phyloP scores from a whole-genome alignment of 306 rosid genomes.

The Quercus alba region DNA sequence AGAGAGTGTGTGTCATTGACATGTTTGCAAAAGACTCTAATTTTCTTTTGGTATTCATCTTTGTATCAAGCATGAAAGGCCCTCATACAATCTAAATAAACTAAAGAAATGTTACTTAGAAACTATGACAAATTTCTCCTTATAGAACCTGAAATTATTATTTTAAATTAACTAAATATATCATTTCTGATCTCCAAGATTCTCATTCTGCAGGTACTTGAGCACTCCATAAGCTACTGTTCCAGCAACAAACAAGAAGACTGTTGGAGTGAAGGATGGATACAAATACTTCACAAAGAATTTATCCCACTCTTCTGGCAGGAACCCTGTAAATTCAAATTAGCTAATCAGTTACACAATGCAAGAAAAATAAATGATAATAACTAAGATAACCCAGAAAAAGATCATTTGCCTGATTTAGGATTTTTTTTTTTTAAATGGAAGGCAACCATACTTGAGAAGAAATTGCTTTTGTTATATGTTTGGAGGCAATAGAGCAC shows the following conservation, averaged over 20 bases:
- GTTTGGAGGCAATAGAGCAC: background rate
- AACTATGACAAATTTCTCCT: background rate
- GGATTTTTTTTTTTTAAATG: background rate
- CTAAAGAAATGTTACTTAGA: background rate
- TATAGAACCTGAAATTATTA: constrained; percentile 13
- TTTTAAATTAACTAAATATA: constrained; percentile 10
- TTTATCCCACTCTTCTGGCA: constrained; percentile 87
- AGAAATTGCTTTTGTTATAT: background rate
- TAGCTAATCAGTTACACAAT: background rate
- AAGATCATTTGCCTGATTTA: background rate
- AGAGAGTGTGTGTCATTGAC: too few species aligned
- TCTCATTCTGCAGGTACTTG: constrained; percentile 81
- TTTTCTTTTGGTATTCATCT: constrained; percentile 1
- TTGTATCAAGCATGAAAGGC: constrained; percentile 10
- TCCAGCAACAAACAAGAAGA: constrained; percentile 71
- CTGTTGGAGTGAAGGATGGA: constrained; percentile 88
- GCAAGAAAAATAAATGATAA: background rate
- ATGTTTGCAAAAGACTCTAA: background rate
- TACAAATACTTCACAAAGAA: constrained; percentile 73
- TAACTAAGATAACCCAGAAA: background rate
- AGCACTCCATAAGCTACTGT: constrained; percentile 70
- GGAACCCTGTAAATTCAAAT: constrained; percentile 55
- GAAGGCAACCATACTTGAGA: background rate
- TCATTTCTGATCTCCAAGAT: constrained; percentile 55
- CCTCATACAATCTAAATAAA: constrained; percentile 15